phyloP scores from a whole-genome alignment of 805 yeast genomes.

The Torulaspora microellipsoides region DNA sequence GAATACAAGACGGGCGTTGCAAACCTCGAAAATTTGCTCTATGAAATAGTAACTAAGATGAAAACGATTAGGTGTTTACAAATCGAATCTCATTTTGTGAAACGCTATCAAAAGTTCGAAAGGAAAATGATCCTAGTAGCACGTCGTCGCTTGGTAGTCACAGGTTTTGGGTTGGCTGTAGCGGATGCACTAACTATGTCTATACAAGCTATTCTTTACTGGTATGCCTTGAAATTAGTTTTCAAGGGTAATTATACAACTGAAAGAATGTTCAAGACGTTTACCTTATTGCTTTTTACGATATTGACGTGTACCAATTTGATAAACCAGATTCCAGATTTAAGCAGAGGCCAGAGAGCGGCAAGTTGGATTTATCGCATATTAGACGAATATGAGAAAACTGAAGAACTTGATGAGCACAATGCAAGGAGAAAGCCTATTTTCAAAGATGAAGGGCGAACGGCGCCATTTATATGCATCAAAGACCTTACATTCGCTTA shows the following conservation, averaged over 20 bases:
- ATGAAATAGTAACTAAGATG: constrained; percentile 54
- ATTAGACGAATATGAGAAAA: constrained; percentile 15
- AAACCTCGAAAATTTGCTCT: constrained; percentile 45
- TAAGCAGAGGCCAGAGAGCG: constrained; percentile 74
- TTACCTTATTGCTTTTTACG: constrained; percentile 70
- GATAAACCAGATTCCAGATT: constrained; percentile 67
- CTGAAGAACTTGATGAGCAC: constrained; percentile 5
- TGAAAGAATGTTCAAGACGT: constrained; percentile 59
- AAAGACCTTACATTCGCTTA: constrained; percentile 48
- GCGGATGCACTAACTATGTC: constrained; percentile 49
- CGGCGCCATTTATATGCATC: constrained; percentile 38
- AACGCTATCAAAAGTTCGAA: constrained; percentile 35
- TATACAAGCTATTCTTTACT: constrained; percentile 70
- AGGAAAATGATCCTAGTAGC: constrained; percentile 39
- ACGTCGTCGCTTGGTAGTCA: constrained; percentile 46
- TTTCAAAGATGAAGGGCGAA: neutral
- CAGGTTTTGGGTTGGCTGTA: constrained; percentile 65
- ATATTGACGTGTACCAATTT: constrained; percentile 57
- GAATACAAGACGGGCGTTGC: constrained; percentile 54
- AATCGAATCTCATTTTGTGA: constrained; percentile 45
- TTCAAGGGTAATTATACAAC: constrained; percentile 51
- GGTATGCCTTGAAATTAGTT: constrained; percentile 74
- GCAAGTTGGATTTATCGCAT: constrained; percentile 50
- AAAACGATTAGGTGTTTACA: constrained; percentile 60
- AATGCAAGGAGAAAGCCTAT: constrained; percentile 3